Base-by-base conservation (phyloP, 1,139 yeast species). In the Scheffersomyces insectosa region DNA sequence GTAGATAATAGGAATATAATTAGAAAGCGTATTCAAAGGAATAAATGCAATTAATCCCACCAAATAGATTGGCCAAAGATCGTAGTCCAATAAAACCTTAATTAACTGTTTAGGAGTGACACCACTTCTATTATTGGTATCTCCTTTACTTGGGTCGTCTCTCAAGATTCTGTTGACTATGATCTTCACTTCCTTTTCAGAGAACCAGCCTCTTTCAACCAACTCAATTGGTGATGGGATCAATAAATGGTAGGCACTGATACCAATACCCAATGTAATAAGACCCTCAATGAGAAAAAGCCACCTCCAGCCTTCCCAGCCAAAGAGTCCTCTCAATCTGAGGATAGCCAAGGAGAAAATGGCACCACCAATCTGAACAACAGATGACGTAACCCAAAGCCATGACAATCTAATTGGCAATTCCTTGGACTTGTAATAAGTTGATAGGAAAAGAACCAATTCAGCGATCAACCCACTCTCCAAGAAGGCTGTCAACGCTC, bases 391-490 rank as follows among this genome's bases (percentile, higher is more conserved):
- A 28, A 56, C 54, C 49, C 59, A 60, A 38, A 62, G 54, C 38
- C 54, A 50, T 23, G 62, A 54, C 30, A 64, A 54, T 36, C 69
- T 49, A 7, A 57, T 47, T 20, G 66, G 60, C 32, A 64, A 50
- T 42, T 65, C 69, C 36, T 56, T 56, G 35, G 58, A 50, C 33
- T 57, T 53, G 53, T 60, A 65, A 46, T 63, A 65, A 40, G 63
- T 57, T 34, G 64, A 55, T 39, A 64, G 53, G 59, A 55, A 56
- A 32, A 58, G 50, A n/a, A 63, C 62, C 37, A 60, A 52, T 37
- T 66, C 71, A 36, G 68, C 64, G 39, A 66, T 61, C 42, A 66
- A 64, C 1, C 70, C 70, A 42, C 70, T 63, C 50, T 66, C 65
- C 23, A 64, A 51, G 8, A 53, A 45, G 8, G 68, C 72, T 31